Base-by-base conservation (phyloP, 2,329 filamentous ascomycete species). In the Claviceps cyperi region DNA sequence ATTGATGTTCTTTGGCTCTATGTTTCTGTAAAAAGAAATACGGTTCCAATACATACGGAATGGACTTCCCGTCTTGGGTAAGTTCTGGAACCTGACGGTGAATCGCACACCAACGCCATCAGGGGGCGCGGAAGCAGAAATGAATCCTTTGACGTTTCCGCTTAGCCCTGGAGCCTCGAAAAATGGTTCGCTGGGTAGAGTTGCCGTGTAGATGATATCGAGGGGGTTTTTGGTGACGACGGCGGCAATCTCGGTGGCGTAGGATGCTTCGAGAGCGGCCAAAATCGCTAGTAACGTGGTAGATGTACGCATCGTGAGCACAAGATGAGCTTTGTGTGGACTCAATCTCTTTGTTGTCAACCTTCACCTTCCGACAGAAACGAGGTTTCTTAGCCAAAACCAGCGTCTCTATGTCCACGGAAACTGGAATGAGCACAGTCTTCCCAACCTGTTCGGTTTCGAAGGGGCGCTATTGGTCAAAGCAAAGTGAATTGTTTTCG, bases 31-130 rank as follows among this genome's bases (percentile, higher is more conserved):
- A 32, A 32, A 32, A 11, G 28, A 32, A 11, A 32, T 11, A 32
- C 4, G 9, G 9, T 32, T 32, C 28, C 28, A 32, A 32, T 39
- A 71, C 76, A 58, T 68, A 83, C 80, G 59, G 67, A 83, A 83
- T n/a, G 79, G 77, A 1, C 78, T 77, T 44, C 73, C 72, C 51
- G 69, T 66, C 13, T 70, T 68, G 48, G 81, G 80, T 11, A 84
- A 67, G 59, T 80, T 80, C 51, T 69, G 72, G 57, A 84, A 75
- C 38, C 69, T 64, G 56, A 81, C 70, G 49, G 69, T 66, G 61
- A 80, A 77, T 49, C 69, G 62, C 48, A 83, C 73, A 39, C 80
- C 80, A 22, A 71, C 66, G 44, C 77, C 77, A 51, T 73, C 67
- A 0, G 69, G 62, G 37, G 66, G 65, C 39, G 73, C 66, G 37